phyloP scores from a whole-genome alignment of 2,329 filamentous ascomycete genomes.

The Didymosphaeria variabile region DNA sequence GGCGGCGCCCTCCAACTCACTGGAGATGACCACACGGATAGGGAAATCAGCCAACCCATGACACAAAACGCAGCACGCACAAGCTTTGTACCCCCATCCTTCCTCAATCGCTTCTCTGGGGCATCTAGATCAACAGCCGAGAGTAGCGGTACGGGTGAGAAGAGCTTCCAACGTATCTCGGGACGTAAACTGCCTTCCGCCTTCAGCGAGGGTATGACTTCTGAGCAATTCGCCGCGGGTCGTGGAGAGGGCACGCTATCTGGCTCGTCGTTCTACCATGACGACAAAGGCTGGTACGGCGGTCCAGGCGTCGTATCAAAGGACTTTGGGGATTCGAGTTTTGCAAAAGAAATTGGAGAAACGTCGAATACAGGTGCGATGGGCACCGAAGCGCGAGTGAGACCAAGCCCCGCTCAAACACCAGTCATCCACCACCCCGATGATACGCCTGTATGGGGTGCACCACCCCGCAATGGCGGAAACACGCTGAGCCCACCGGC shows the following conservation, averaged over 20 bases:
- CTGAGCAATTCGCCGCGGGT: slow-evolving; percentile 42
- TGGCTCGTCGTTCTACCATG: slow-evolving; percentile 55
- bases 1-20: slow-evolving; percentile 43
- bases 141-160: slow-evolving; percentile 50
- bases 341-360: slow-evolving; percentile 42
- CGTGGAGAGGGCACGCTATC: slow-evolving; percentile 42
- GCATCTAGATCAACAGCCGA: slow-evolving; percentile 48
- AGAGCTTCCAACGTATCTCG: slow-evolving; percentile 57
- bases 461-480: slow-evolving; percentile 28
- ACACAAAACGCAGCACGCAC: slow-evolving; percentile 41
- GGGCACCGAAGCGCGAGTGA: slow-evolving; percentile 34
- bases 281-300: slow-evolving; percentile 55
- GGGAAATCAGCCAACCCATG: slow-evolving; percentile 50
- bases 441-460: slow-evolving; percentile 37
- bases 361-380: slow-evolving; percentile 29
- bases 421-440: slow-evolving; percentile 63
- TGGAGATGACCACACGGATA: slow-evolving; percentile 36
- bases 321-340: slow-evolving; percentile 22
- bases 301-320: slow-evolving; percentile 40
- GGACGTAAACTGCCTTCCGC: slow-evolving; percentile 59
- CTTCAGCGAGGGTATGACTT: slow-evolving; percentile 59
- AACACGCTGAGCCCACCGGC: slow-evolving; percentile 48
- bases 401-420: slow-evolving; percentile 70
- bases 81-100: slow-evolving; percentile 51
- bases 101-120: slow-evolving; percentile 51